phyloP scores from a whole-genome alignment of 2,329 filamentous ascomycete genomes.

The Colletotrichum tofieldiae region DNA sequence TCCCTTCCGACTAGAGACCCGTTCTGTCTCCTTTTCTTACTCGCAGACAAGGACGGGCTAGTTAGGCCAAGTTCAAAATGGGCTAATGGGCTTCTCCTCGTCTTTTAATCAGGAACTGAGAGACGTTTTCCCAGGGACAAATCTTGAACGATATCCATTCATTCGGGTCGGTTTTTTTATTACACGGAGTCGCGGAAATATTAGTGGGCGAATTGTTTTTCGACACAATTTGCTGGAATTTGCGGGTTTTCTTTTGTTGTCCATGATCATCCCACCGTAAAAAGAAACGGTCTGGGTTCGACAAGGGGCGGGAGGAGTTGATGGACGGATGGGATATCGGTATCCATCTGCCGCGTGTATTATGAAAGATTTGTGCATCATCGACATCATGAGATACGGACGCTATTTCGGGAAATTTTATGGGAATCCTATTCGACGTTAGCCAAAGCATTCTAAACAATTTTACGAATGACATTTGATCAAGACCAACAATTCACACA shows the following conservation, averaged over 20 bases:
- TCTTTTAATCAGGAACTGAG: conserved; percentile 45
- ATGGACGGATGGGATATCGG: conserved; percentile 23
- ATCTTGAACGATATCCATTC: conserved; percentile 34
- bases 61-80: conserved; percentile 44
- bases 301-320: conserved; percentile 18
- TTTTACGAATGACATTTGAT: conserved; percentile 20
- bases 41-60: conserved; percentile 45
- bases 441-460: conserved; percentile 34
- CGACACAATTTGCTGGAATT: conserved; percentile 30
- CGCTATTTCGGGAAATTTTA: conserved; percentile 30
- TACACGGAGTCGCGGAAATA: conserved; percentile 36
- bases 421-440: conserved; percentile 32
- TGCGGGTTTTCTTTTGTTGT: conserved; percentile 34
- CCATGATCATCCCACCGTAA: conserved; percentile 7
- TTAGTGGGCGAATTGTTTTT: conserved; percentile 21
- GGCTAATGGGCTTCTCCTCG: conserved; percentile 45
- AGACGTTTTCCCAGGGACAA: conserved; percentile 43
- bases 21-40: conserved; percentile 44
- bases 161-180: neutral
- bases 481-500: neutral
- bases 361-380: conserved; percentile 41
- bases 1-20: conserved; percentile 27
- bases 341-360: conserved; percentile 38
- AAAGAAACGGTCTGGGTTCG: conserved; percentile 7
- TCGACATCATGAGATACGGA: conserved; percentile 41